Percentiles rank a stretch among this genome's conserved stretches.
These are phyloP conservation scores for Tylopilus orsonianus DNA, from an alignment of 1,284 basidiomycete species.

Conservation along the genomic window DNA sequence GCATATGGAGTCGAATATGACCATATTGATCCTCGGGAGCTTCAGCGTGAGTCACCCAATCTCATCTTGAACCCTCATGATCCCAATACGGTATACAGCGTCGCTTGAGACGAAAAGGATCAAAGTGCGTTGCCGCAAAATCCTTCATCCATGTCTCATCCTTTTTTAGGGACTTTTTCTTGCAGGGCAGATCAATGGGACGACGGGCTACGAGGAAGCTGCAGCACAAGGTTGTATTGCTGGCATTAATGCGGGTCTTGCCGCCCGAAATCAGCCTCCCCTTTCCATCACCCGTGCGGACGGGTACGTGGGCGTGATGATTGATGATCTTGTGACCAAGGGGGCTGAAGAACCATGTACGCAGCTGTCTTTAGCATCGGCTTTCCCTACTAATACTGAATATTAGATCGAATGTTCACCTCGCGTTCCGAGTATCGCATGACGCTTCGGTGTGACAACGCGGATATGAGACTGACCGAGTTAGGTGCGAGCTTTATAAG, in stretches of 20 bases:
- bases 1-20: constrained; percentile 95
- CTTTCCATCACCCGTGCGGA: constrained; percentile 78
- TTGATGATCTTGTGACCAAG: constrained; percentile 85
- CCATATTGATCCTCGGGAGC: constrained; percentile 84
- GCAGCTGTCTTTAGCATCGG: neutral
- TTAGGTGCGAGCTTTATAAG: constrained; percentile 46
- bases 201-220: constrained; percentile 92
- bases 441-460: constrained; percentile 85
- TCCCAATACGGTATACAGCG: constrained; percentile 40
- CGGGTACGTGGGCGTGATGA: constrained; percentile 85
- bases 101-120: constrained; percentile 87
- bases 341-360: constrained; percentile 88
- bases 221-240: constrained; percentile 85
- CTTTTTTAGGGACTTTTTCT: constrained; percentile 70
- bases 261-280: constrained; percentile 54
- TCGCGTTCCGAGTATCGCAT: constrained; percentile 88
- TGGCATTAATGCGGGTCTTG: constrained; percentile 83
- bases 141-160: neutral
- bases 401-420: constrained; percentile 88
- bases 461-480: constrained; percentile 77
- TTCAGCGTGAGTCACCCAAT: constrained; percentile 53
- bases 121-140: constrained; percentile 38
- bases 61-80: neutral
- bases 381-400: constrained; percentile 6
- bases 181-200: constrained; percentile 89